These are phyloP conservation scores for Pythium utonaiense DNA, from an alignment of 352 stramenopile species.

Conservation along the genomic window DNA sequence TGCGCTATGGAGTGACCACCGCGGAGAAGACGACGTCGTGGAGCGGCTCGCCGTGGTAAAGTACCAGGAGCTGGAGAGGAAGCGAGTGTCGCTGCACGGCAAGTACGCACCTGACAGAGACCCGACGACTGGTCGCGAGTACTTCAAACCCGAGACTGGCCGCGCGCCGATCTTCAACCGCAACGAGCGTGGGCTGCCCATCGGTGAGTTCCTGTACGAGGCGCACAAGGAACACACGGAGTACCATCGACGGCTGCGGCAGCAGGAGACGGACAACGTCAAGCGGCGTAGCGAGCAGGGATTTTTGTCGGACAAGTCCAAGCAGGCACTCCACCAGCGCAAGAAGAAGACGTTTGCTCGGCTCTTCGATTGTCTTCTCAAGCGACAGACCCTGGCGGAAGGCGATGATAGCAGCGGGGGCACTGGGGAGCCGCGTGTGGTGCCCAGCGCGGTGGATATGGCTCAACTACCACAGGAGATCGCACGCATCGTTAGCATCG, in stretches of 20 bases:
- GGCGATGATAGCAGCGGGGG: neutral
- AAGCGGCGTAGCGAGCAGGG: constrained; percentile 41
- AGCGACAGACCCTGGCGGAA: neutral
- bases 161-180: constrained; percentile 60
- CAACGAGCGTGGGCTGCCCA: constrained; percentile 65
- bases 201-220: constrained; percentile 73
- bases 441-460: constrained; percentile 36
- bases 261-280: constrained; percentile 42
- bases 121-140: constrained; percentile 50
- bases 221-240: constrained; percentile 59
- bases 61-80: constrained; percentile 59
- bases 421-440: constrained; percentile 16
- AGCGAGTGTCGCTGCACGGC: constrained; percentile 45
- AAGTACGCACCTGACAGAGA: constrained; percentile 70
- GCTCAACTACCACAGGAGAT: constrained; percentile 50
- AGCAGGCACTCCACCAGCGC: constrained; percentile 43
- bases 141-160: constrained; percentile 68
- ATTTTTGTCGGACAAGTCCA: constrained; percentile 59
- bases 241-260: constrained; percentile 44
- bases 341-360: constrained; percentile 58
- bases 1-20: constrained; percentile 41
- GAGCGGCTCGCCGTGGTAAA: constrained; percentile 66
- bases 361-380: constrained; percentile 41
- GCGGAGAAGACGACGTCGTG: constrained; percentile 50
- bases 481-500: constrained; percentile 45